Percentiles rank a stretch among this genome's conserved stretches.
Evolutionary conservation across 2,329 filamentous ascomycete species (phyloP).

Genomic region (Diaporthe amygdali): DNA sequence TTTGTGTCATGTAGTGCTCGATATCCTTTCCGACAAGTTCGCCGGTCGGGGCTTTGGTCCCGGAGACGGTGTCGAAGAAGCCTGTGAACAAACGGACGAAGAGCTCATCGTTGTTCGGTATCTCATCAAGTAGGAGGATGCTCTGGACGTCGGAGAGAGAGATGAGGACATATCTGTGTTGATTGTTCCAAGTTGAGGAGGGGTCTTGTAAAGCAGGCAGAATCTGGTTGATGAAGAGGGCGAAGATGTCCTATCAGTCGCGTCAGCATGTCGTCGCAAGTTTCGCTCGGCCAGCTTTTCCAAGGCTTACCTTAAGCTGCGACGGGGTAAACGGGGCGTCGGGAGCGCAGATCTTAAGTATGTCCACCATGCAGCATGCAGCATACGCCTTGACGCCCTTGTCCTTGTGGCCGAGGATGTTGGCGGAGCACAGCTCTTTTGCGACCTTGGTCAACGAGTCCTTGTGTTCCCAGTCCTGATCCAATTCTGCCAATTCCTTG

Average conservation of each 20-base stretch:
- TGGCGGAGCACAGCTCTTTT: slow-evolving; percentile 81
- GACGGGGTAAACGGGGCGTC: slow-evolving; percentile 91
- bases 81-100: slow-evolving; percentile 82
- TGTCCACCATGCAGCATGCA: slow-evolving; percentile 88
- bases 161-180: slow-evolving; percentile 89
- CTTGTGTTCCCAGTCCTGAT: slow-evolving; percentile 84
- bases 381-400: slow-evolving; percentile 89
- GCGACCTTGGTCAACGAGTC: slow-evolving; percentile 85
- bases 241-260: slow-evolving; percentile 80
- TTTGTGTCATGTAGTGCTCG: slow-evolving; percentile 87
- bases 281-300: neutral
- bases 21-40: slow-evolving; percentile 92
- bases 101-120: slow-evolving; percentile 80
- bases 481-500: slow-evolving; percentile 82
- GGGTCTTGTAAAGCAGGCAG: slow-evolving; percentile 86
- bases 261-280: neutral
- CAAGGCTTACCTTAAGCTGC: slow-evolving; percentile 78
- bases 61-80: slow-evolving; percentile 91
- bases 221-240: slow-evolving; percentile 81
- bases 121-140: slow-evolving; percentile 87
- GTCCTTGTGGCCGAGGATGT: slow-evolving; percentile 89
- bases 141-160: slow-evolving; percentile 94
- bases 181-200: slow-evolving; percentile 86
- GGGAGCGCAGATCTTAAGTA: slow-evolving; percentile 89
- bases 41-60: slow-evolving; percentile 74